These are phyloP conservation scores for Basipetospora chlamydospora DNA, from an alignment of 2,329 filamentous ascomycete species.

Conservation along the genomic window DNA sequence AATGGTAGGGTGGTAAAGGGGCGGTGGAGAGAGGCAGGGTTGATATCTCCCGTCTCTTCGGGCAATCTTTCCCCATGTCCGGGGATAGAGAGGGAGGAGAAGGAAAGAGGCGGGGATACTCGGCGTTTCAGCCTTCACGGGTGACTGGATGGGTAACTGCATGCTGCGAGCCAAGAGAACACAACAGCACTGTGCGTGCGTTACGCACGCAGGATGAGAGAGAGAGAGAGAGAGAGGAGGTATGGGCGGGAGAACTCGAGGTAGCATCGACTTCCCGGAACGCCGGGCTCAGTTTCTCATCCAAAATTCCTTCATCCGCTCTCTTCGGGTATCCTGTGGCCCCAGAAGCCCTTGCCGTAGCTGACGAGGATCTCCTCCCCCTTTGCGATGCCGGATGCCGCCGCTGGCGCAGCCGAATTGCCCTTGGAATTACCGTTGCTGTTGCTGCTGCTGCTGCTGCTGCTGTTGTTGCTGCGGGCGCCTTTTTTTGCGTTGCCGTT, in stretches of 20 bases:
- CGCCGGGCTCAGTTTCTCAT: slow-evolving; percentile 1
- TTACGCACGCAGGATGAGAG: not conserved
- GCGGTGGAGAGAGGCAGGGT: no score
- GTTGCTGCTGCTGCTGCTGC: slow-evolving; percentile 6
- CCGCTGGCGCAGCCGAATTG: slow-evolving; percentile 7
- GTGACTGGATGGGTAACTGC: no score
- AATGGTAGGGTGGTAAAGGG: no score
- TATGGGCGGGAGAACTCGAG: not conserved
- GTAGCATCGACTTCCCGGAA: slow-evolving; percentile 3
- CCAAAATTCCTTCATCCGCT: no score
- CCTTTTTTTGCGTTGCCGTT: no score
- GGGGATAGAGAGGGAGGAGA: no score
- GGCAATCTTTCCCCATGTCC: no score
- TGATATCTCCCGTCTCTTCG: no score
- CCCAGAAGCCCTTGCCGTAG: slow-evolving; percentile 55
- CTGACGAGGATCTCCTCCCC: slow-evolving; percentile 52
- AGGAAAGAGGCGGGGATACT: no score
- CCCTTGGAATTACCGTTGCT: not conserved
- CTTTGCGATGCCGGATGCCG: slow-evolving; percentile 30
- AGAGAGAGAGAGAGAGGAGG: not conserved
- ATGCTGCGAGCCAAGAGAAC: no score
- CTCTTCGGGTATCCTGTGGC: slow-evolving; percentile 8
- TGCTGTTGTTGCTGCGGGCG: slow-evolving; percentile 11
- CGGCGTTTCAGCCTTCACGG: no score
- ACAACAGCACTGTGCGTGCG: no score